phyloP scores from a whole-genome alignment of 2,329 filamentous ascomycete species.

The Fusarium continuum region DNA sequence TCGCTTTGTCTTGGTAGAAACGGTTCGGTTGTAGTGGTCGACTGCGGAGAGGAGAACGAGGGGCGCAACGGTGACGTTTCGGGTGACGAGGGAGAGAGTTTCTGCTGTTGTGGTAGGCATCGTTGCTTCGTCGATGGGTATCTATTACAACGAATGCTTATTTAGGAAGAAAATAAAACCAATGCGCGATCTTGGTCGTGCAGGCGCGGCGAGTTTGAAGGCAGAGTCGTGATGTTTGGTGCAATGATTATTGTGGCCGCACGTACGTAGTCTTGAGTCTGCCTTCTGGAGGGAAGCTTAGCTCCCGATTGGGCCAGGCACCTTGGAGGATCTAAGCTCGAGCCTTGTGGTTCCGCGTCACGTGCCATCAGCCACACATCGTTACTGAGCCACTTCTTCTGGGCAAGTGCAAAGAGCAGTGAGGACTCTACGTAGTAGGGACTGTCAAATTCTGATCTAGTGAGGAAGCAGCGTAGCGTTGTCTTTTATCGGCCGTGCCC shows the following conservation, averaged over 20 bases:
- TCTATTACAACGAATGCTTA: slow-evolving; percentile 24
- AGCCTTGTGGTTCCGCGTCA: slow-evolving; percentile 32
- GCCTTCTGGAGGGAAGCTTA: slow-evolving; percentile 45
- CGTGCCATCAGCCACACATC: slow-evolving; percentile 22
- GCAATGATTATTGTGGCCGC: slow-evolving; percentile 36
- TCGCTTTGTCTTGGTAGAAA: slow-evolving; percentile 83
- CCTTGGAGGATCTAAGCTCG: slow-evolving; percentile 22
- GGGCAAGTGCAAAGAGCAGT: neutral
- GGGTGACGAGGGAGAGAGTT: slow-evolving; percentile 91
- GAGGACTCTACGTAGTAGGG: neutral
- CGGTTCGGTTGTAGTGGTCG: slow-evolving; percentile 96
- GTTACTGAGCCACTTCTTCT: slow-evolving; percentile 14
- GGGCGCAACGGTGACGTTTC: slow-evolving; percentile 95
- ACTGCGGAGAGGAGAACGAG: slow-evolving; percentile 97
- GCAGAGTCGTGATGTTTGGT: slow-evolving; percentile 34
- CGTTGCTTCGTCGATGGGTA: slow-evolving; percentile 48
- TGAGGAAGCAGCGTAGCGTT: slow-evolving; percentile 3
- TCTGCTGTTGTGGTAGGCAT: slow-evolving; percentile 98
- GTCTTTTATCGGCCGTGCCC: neutral
- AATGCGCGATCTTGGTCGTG: slow-evolving; percentile 33
- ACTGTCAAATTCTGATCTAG: neutral
- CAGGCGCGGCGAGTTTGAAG: slow-evolving; percentile 23
- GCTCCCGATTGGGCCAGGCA: slow-evolving; percentile 43
- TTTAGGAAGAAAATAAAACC: slow-evolving; percentile 10
- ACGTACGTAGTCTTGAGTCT: slow-evolving; percentile 48